Evolutionary conservation across 139 green algal species (phyloP), one percentile per base, ranked within the genome.

Genomic region (Chlorella sp.): DNA sequence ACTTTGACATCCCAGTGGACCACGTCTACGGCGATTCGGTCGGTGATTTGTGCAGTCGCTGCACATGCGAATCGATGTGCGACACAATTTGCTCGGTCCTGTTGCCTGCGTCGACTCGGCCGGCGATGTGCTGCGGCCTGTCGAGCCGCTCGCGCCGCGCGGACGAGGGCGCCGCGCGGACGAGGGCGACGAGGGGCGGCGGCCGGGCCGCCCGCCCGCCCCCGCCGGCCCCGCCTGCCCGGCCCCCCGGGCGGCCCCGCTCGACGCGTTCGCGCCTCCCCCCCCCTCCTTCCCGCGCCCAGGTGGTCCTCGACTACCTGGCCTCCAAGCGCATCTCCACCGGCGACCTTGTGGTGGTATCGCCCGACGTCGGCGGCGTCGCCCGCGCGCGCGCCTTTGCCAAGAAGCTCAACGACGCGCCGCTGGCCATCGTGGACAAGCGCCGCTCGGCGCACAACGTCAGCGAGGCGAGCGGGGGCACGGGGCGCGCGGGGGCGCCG

Each of bases 1-100:
- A 98, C 88, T 98, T 98, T 83, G 96, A 99, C 86, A 99, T 99
- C 79, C 96, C 96, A 14, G 96, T 99, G 29, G 96, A 99, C 78
- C 96, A 99, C 81, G 95, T 98, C 31, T 90, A 97, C 74, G 90
- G 90, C 0, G 91, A 94, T 68, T 73, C 75, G 0, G 69, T n/a
- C n/a, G n/a, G n/a, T n/a, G n/a, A n/a, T n/a, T n/a, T n/a, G n/a
- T n/a, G n/a, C n/a, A n/a, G n/a, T n/a, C n/a, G n/a, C n/a, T n/a
- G n/a, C n/a, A n/a, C n/a, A n/a, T n/a, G n/a, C n/a, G n/a, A n/a
- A n/a, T n/a, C n/a, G n/a, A n/a, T n/a, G n/a, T n/a, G n/a, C n/a
- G n/a, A n/a, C n/a, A n/a, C n/a, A n/a, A n/a, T n/a, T n/a, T n/a
- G n/a, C n/a, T n/a, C n/a, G n/a, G n/a, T n/a, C n/a, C n/a, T n/a